phyloP scores from a whole-genome alignment of 2,329 filamentous ascomycete genomes.

The Fusarium subtropicale region DNA sequence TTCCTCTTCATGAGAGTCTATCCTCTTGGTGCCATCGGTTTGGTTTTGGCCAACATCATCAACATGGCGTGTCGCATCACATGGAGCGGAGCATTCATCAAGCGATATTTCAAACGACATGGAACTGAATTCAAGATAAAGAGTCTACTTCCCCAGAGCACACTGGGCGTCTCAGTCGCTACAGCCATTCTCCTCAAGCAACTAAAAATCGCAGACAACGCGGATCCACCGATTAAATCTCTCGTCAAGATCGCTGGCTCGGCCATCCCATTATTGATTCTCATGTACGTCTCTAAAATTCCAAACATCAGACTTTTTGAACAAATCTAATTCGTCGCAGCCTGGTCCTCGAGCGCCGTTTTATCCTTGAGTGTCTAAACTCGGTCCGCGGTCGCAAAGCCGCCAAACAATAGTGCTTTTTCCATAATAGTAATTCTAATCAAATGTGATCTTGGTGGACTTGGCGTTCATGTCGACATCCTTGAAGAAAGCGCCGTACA shows the following conservation, averaged over 20 bases:
- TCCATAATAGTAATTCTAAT: slow-evolving; percentile 56
- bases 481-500: slow-evolving; percentile 96
- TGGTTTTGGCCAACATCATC: slow-evolving; percentile 87
- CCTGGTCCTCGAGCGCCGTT: slow-evolving; percentile 64
- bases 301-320: slow-evolving; percentile 28
- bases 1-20: slow-evolving; percentile 79
- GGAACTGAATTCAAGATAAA: slow-evolving; percentile 50
- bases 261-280: slow-evolving; percentile 63
- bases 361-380: slow-evolving; percentile 63
- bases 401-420: slow-evolving; percentile 46
- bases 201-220: slow-evolving; percentile 42
- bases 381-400: slow-evolving; percentile 54
- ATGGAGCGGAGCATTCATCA: slow-evolving; percentile 83
- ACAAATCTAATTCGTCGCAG: slow-evolving; percentile 54
- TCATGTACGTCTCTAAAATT: slow-evolving; percentile 67
- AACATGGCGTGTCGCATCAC: slow-evolving; percentile 89
- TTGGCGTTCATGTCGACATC: slow-evolving; percentile 86
- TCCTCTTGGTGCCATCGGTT: slow-evolving; percentile 77
- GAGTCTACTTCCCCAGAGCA: slow-evolving; percentile 47
- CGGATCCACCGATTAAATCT: slow-evolving; percentile 47
- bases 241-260: slow-evolving; percentile 62
- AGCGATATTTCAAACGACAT: slow-evolving; percentile 66
- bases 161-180: slow-evolving; percentile 46
- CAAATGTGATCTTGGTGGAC: slow-evolving; percentile 93
- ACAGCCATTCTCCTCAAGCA: slow-evolving; percentile 46